A percentile compares a stretch with the other conserved stretches of the same genome.
These are phyloP conservation scores for Xylaria sp. DNA, from an alignment of 495 filamentous ascomycete genomes.

Conservation along the genomic window DNA sequence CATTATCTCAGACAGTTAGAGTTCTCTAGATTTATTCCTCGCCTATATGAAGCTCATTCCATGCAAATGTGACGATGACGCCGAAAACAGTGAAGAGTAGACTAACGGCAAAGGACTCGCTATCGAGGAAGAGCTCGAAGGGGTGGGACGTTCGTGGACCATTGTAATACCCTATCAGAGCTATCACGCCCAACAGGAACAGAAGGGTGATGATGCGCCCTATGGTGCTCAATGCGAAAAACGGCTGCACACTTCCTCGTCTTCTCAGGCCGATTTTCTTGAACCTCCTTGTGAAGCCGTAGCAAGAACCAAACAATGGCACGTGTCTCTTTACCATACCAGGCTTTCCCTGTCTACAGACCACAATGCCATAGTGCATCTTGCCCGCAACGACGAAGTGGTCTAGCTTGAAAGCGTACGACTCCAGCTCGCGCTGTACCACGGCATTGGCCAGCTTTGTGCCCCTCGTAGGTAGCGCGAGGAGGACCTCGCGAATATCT, in stretches of 20 bases:
- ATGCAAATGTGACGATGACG: constrained; percentile 52
- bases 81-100: constrained; percentile 53
- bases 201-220: constrained; percentile 35
- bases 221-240: constrained; percentile 20
- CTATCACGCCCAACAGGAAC: constrained; percentile 45
- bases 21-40: constrained; percentile 5
- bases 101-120: constrained; percentile 51
- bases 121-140: constrained; percentile 57
- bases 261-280: constrained; percentile 5
- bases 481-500: constrained; percentile 28
- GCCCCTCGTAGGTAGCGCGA: constrained; percentile 13
- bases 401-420: constrained; percentile 44
- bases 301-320: constrained; percentile 16
- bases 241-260: constrained; percentile 11
- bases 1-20: constrained; percentile 7
- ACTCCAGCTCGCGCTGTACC: constrained; percentile 31
- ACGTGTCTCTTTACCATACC: not conserved
- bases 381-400: constrained; percentile 41
- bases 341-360: constrained; percentile 19
- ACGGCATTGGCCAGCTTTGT: constrained; percentile 28
- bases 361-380: constrained; percentile 46
- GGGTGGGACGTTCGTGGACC: constrained; percentile 41
- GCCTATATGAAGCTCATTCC: constrained; percentile 32
- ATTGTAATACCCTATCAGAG: constrained; percentile 53
- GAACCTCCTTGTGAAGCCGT: not conserved